Conservation (phyloP, 2,329 filamentous ascomycete species). For the Colletotrichum destructivum region DNA sequence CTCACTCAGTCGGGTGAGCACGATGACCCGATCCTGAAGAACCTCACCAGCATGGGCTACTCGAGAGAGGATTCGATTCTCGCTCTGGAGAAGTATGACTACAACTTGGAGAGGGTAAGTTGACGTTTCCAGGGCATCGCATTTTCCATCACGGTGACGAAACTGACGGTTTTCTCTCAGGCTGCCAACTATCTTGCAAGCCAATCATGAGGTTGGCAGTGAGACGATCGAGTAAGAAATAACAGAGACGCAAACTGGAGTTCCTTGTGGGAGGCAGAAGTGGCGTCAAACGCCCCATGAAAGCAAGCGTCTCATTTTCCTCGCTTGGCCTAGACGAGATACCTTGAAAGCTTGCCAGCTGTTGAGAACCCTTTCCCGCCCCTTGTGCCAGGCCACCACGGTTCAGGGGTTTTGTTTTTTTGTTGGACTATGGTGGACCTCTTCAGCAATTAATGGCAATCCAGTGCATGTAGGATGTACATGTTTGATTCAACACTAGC, state of each 20-base stretch:
- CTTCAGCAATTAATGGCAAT: constrained; percentile 19
- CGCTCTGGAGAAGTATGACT: constrained; percentile 94
- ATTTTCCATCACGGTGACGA: background rate
- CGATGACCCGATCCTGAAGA: constrained; percentile 92
- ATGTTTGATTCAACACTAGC: constrained; percentile 28
- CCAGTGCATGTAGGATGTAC: constrained; percentile 31
- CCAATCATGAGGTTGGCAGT: constrained; percentile 60
- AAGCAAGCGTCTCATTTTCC: constrained; percentile 34
- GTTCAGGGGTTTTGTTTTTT: background rate
- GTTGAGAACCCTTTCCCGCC: background rate
- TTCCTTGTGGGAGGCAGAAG: constrained; percentile 30
- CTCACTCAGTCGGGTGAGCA: constrained; percentile 82
- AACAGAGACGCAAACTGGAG: constrained; percentile 15
- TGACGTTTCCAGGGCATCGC: constrained; percentile 15
- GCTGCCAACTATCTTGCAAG: constrained; percentile 71
- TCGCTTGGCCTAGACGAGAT: constrained; percentile 35
- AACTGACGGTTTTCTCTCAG: constrained; percentile 48
- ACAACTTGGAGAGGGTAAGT: constrained; percentile 93
- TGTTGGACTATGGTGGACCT: constrained; percentile 14
- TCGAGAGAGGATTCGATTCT: constrained; percentile 78
- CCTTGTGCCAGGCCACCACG: constrained; percentile 6
- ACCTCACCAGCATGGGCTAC: constrained; percentile 92
- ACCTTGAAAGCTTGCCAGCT: constrained; percentile 24
- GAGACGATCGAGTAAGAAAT: background rate
- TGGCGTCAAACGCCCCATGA: constrained; percentile 18